phyloP scores from a whole-genome alignment of 768 basidiomycete species.

The Suillus clintonianus region DNA sequence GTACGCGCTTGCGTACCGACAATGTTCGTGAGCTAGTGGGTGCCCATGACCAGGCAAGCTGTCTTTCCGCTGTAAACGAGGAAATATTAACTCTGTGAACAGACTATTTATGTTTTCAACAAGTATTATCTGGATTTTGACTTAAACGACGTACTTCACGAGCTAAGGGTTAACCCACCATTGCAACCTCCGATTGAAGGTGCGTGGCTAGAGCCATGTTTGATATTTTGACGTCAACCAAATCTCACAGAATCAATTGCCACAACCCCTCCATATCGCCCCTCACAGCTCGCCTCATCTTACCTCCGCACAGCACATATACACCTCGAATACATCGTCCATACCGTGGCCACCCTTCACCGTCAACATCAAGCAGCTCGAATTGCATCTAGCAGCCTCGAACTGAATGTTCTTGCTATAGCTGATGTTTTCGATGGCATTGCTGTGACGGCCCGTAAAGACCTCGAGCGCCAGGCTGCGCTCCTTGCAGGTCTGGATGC shows the following conservation, averaged over 20 bases:
- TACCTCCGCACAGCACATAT: conserved; percentile 64
- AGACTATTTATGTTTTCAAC: conserved; percentile 85
- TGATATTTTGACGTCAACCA: conserved; percentile 2
- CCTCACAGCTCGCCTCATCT: conserved; percentile 64
- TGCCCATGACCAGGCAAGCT: conserved; percentile 69
- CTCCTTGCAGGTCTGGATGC: conserved; percentile 66
- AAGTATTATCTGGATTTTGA: conserved; percentile 76
- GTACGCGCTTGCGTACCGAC: conserved; percentile 65
- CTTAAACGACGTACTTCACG: conserved; percentile 62
- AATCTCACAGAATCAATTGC: conserved; percentile 51
- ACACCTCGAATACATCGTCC: conserved; percentile 64
- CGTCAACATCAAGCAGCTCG: conserved; percentile 70
- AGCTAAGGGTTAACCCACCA: conserved; percentile 59
- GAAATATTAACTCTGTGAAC: conserved; percentile 13
- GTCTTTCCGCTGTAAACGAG: background rate
- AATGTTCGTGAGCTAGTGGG: conserved; percentile 79
- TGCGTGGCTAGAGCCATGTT: conserved; percentile 26
- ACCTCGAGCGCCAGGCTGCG: conserved; percentile 65
- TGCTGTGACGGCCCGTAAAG: conserved; percentile 51
- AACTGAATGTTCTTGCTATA: conserved; percentile 71
- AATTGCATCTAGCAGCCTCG: conserved; percentile 73
- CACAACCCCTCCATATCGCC: conserved; percentile 72
- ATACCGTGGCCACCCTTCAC: conserved; percentile 52
- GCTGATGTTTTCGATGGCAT: conserved; percentile 71
- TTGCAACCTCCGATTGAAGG: conserved; percentile 76